A percentile compares a stretch with the other conserved stretches of the same genome.
Conservation (phyloP, 2,329 filamentous ascomycete species). For the Myotisia sp. region DNA sequence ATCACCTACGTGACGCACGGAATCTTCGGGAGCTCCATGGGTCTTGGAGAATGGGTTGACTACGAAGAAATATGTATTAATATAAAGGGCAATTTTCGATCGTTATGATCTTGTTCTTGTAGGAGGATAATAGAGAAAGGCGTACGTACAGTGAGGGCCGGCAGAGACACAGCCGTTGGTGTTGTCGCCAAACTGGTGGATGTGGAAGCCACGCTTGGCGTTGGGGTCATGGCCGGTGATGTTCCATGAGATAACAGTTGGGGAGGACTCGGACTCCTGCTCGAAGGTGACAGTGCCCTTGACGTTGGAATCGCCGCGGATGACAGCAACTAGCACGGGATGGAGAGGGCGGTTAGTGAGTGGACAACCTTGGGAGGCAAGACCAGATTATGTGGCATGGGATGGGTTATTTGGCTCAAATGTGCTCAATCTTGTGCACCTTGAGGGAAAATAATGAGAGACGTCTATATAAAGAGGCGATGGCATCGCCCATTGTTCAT, state of each 20-base stretch:
- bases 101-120: background rate
- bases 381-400: too few relatives aligned
- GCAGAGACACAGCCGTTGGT: slow-evolving; percentile 99
- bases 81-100: background rate
- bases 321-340: slow-evolving; percentile 61
- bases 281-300: slow-evolving; percentile 88
- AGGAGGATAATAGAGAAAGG: background rate
- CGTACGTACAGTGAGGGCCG: slow-evolving; percentile 78
- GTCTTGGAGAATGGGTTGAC: slow-evolving; percentile 92
- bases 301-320: slow-evolving; percentile 97
- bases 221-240: slow-evolving; percentile 87
- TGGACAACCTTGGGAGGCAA: too few relatives aligned
- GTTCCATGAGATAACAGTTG: slow-evolving; percentile 82
- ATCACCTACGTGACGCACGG: slow-evolving; percentile 87
- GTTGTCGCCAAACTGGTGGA: slow-evolving; percentile 99
- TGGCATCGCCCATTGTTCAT: too few relatives aligned
- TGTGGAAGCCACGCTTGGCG: slow-evolving; percentile 94
- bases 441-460: slow-evolving; percentile 5
- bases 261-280: slow-evolving; percentile 66
- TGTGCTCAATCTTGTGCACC: slow-evolving; percentile 7
- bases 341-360: slow-evolving; percentile 1
- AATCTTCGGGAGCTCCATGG: slow-evolving; percentile 75
- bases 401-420: too few relatives aligned
- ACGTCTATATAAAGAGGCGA: too few relatives aligned
- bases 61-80: slow-evolving; percentile 25